These are phyloP conservation scores for Dactylonectria macrodidyma DNA, from an alignment of 2,329 filamentous ascomycete species.

Conservation along the genomic window DNA sequence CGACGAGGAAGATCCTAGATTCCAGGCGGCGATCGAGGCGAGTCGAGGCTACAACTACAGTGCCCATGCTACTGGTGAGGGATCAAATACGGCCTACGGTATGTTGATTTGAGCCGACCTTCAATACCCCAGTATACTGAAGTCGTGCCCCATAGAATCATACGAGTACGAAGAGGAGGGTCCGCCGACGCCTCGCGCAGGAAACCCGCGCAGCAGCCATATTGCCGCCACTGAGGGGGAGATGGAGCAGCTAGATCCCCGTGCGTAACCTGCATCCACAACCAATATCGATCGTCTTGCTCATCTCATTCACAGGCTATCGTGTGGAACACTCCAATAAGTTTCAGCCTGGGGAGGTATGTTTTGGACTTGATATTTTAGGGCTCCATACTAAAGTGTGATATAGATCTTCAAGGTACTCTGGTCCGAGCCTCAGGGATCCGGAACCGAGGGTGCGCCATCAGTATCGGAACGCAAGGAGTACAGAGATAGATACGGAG, in stretches of 20 bases:
- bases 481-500: slow-evolving; percentile 53
- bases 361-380: not conserved
- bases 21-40: slow-evolving; percentile 38
- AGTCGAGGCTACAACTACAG: slow-evolving; percentile 38
- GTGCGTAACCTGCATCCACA: slow-evolving; percentile 45
- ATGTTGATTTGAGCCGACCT: not conserved
- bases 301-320: slow-evolving; percentile 54
- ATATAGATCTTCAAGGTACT: slow-evolving; percentile 68
- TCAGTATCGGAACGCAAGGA: slow-evolving; percentile 53
- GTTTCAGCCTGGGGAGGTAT: slow-evolving; percentile 60
- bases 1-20: slow-evolving; percentile 32
- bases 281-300: not conserved
- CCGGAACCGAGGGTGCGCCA: slow-evolving; percentile 48
- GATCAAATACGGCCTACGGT: slow-evolving; percentile 42
- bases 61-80: slow-evolving; percentile 24
- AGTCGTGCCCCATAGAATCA: not conserved
- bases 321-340: slow-evolving; percentile 55
- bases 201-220: slow-evolving; percentile 16
- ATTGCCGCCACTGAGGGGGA: slow-evolving; percentile 39
- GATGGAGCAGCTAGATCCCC: slow-evolving; percentile 53
- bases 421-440: slow-evolving; percentile 67
- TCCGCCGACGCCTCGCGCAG: slow-evolving; percentile 37
- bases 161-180: slow-evolving; percentile 48
- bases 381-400: not conserved
- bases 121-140: not conserved